These are phyloP conservation scores for Apophysomyces trapeziformis DNA, from an alignment of 371 early-diverging fungal genomes.

Conservation along the genomic window DNA sequence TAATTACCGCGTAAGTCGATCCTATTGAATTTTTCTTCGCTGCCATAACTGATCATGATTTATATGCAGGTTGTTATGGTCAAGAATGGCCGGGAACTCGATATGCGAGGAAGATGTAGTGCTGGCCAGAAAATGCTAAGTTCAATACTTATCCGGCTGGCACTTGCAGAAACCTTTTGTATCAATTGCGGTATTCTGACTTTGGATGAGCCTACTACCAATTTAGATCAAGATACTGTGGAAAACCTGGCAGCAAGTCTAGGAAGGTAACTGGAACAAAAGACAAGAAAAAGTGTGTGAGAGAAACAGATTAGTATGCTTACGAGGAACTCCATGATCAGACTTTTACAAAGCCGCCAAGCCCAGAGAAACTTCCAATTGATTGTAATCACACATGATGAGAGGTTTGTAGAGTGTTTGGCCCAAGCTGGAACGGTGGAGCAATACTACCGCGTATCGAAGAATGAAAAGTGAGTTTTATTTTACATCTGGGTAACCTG, in stretches of 20 bases:
- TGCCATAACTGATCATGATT: neutral
- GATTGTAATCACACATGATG: conserved; percentile 99
- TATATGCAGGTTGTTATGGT: conserved; percentile 88
- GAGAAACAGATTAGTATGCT: too few relatives aligned
- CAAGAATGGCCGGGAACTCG: conserved; percentile 90
- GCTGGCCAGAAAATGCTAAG: conserved; percentile 99
- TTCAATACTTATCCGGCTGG: conserved; percentile 96
- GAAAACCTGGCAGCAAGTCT: conserved; percentile 90
- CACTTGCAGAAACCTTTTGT: conserved; percentile 97
- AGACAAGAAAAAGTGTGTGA: neutral
- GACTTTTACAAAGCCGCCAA: conserved; percentile 79
- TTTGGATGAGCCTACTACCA: conserved; percentile 99
- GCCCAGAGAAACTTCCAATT: conserved; percentile 95
- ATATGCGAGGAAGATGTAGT: conserved; percentile 98
- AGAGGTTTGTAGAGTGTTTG: conserved; percentile 91
- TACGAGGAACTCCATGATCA: conserved; percentile 20
- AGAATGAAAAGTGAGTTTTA: conserved; percentile 64
- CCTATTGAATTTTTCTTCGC: neutral
- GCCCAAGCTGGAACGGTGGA: conserved; percentile 82
- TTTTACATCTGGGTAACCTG: neutral
- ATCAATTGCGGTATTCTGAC: conserved; percentile 96
- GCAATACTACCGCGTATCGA: conserved; percentile 82
- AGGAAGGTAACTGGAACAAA: conserved; percentile 55
- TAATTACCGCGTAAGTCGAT: conserved; percentile 84
- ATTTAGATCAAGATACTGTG: conserved; percentile 96